Percentiles rank a stretch among this genome's conserved stretches.
phyloP scores from a whole-genome alignment of 2,329 filamentous ascomycete species.

The Cladosporium sp. region DNA sequence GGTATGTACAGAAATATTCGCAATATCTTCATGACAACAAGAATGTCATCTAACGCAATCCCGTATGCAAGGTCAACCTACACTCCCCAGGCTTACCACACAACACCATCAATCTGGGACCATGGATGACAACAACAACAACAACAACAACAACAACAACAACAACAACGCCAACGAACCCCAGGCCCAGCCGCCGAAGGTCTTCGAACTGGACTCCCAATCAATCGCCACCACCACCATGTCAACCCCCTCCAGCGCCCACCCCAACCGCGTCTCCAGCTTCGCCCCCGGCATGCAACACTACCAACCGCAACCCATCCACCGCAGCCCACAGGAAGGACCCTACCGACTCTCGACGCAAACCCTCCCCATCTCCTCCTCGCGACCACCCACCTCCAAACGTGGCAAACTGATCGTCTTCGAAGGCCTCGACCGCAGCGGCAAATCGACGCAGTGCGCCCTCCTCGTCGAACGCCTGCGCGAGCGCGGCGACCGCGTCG shows the following conservation, averaged over 20 bases:
- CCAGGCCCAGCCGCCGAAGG: neutral
- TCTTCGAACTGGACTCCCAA: conserved; percentile 12
- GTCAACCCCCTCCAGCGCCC: conserved; percentile 1
- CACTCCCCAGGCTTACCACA: too few relatives aligned
- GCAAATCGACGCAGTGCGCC: conserved; percentile 87
- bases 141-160: too few relatives aligned
- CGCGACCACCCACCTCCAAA: neutral
- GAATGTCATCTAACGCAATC: too few relatives aligned
- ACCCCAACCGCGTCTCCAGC: conserved; percentile 10
- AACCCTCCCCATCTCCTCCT: neutral
- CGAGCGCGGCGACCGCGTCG: conserved; percentile 48
- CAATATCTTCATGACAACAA: too few relatives aligned
- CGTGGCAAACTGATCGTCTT: conserved; percentile 73
- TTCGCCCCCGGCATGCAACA: conserved; percentile 11
- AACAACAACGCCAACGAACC: neutral
- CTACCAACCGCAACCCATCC: neutral
- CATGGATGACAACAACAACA: conserved; percentile 14
- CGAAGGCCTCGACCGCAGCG: conserved; percentile 84
- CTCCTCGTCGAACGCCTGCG: conserved; percentile 56
- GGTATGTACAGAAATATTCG: too few relatives aligned
- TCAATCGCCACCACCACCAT: conserved; percentile 9
- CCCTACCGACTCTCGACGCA: conserved; percentile 14
- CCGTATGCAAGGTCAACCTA: too few relatives aligned
- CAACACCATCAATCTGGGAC: neutral
- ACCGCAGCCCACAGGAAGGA: conserved; percentile 8